phyloP scores from a whole-genome alignment of 176 grass and related monocot genomes.

The Carex cristatella region DNA sequence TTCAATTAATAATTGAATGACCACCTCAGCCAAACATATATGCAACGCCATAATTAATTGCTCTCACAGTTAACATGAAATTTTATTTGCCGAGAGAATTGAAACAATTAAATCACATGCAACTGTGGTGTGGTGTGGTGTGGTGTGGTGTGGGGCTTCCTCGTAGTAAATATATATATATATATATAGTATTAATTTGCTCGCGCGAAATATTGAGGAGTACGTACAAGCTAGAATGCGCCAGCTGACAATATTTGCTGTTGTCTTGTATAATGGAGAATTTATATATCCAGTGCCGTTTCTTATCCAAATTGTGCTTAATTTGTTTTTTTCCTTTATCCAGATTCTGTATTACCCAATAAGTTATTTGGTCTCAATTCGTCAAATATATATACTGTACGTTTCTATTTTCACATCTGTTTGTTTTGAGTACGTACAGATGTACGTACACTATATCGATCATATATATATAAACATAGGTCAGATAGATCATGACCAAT shows the following conservation, averaged over 20 bases:
- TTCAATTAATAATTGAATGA: background rate
- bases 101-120: background rate
- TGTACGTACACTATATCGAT: background rate
- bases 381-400: background rate
- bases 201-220: background rate
- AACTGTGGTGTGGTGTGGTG: background rate
- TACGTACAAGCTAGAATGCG: background rate
- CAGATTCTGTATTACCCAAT: background rate
- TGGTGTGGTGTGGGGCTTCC: background rate
- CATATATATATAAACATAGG: background rate
- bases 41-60: background rate
- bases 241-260: background rate
- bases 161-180: background rate
- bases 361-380: background rate
- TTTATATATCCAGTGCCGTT: background rate
- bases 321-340: background rate
- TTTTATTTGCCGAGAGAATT: background rate
- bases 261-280: background rate
- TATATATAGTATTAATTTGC: background rate
- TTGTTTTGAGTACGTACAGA: background rate
- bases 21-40: background rate
- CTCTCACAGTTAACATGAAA: background rate
- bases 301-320: background rate
- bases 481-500: background rate
- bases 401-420: background rate